Evolutionary conservation across 225 moss, liverwort and hornwort species (phyloP).

Genomic region (Sphagnum contortum): DNA sequence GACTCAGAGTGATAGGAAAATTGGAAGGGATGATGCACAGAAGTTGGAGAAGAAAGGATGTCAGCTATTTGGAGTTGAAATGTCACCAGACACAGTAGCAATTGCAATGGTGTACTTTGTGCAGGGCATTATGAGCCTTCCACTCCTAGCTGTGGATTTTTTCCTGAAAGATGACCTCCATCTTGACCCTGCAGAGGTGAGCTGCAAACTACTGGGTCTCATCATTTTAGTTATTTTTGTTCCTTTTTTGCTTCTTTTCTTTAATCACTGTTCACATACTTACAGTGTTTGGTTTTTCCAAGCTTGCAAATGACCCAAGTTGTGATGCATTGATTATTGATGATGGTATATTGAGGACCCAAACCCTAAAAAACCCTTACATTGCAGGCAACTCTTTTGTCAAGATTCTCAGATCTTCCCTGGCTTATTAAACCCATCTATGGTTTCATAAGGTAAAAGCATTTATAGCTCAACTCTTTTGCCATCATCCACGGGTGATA

Average conservation of each 20-base stretch:
- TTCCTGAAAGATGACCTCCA: conserved; percentile 94
- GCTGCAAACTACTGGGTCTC: not conserved
- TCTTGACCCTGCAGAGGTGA: conserved; percentile 90
- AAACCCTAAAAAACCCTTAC: too few relatives aligned
- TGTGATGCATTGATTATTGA: too few relatives aligned
- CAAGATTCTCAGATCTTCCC: conserved; percentile 50
- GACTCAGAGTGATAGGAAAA: conserved; percentile 20
- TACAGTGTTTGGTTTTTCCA: too few relatives aligned
- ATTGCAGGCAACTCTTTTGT: conserved; percentile 46
- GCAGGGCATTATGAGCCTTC: conserved; percentile 85
- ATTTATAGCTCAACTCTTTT: not conserved
- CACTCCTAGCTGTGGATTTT: conserved; percentile 83
- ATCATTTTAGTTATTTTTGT: not conserved
- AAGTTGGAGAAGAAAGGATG: conserved; percentile 35
- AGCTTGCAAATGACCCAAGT: too few relatives aligned
- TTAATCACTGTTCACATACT: too few relatives aligned
- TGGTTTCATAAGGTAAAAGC: conserved; percentile 53
- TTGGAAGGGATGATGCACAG: conserved; percentile 22
- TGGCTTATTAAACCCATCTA: conserved; percentile 66
- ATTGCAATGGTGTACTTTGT: conserved; percentile 98
- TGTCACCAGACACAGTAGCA: conserved; percentile 82
- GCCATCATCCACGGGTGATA: not conserved
- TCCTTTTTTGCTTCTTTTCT: not conserved
- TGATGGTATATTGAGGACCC: too few relatives aligned
- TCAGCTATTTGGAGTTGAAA: conserved; percentile 71